Conservation (phyloP, 1,139 yeast species). For the Scheffersomyces lignicola region DNA sequence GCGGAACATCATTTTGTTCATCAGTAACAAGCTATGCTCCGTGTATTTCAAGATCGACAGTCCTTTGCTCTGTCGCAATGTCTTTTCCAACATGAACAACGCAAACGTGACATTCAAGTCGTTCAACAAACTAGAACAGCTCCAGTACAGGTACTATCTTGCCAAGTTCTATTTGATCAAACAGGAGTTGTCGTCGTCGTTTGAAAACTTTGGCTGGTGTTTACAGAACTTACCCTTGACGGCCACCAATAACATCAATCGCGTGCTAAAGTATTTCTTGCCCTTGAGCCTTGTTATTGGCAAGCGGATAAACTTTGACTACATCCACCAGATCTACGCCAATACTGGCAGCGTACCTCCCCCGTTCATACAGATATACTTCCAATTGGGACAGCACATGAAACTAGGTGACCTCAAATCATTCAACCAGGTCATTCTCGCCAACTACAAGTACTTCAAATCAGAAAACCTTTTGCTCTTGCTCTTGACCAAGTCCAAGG, state of each 20-base stretch:
- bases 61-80: slow-evolving; percentile 71
- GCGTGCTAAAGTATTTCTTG: slow-evolving; percentile 47
- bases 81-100: slow-evolving; percentile 71
- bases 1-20: slow-evolving; percentile 51
- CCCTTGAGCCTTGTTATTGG: slow-evolving; percentile 61
- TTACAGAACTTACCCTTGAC: slow-evolving; percentile 41
- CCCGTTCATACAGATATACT: slow-evolving; percentile 35
- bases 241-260: slow-evolving; percentile 17
- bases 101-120: slow-evolving; percentile 47
- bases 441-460: slow-evolving; percentile 37
- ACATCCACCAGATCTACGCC: slow-evolving; percentile 12
- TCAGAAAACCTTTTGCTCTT: slow-evolving; percentile 31
- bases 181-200: slow-evolving; percentile 56
- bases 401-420: slow-evolving; percentile 40
- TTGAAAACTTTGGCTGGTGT: slow-evolving; percentile 64
- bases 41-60: slow-evolving; percentile 62
- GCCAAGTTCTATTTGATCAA: slow-evolving; percentile 67
- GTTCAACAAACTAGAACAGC: slow-evolving; percentile 52
- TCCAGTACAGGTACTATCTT: slow-evolving; percentile 67
- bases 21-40: slow-evolving; percentile 60
- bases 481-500: slow-evolving; percentile 29
- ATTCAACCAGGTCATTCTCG: slow-evolving; percentile 29
- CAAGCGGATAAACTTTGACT: slow-evolving; percentile 40
- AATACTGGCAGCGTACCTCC: slow-evolving; percentile 15
- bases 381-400: slow-evolving; percentile 32